These are phyloP conservation scores for Leccinum subrobustum DNA, from an alignment of 1,284 basidiomycete species.

Conservation along the genomic window DNA sequence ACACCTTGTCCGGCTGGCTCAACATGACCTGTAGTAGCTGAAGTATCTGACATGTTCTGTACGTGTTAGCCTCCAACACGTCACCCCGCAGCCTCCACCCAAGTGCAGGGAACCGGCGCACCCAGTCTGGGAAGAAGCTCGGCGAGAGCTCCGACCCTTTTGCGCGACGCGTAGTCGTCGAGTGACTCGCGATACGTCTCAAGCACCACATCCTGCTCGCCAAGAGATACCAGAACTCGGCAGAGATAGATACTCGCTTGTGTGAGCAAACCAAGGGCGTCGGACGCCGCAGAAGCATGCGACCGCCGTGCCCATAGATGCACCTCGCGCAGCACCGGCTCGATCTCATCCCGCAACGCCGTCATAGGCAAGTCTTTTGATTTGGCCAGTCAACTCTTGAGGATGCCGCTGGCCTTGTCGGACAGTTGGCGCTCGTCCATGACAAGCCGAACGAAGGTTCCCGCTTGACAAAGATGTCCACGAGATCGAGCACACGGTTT, in stretches of 20 bases:
- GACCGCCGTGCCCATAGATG: constrained; percentile 75
- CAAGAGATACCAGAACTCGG: constrained; percentile 51
- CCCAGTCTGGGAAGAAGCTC: constrained; percentile 78
- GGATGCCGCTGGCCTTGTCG: constrained; percentile 80
- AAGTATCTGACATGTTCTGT: constrained; percentile 74
- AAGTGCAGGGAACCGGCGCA: constrained; percentile 62
- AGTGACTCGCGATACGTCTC: constrained; percentile 69
- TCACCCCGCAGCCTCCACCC: constrained; percentile 70
- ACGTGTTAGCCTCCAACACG: constrained; percentile 66
- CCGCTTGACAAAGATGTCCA: constrained; percentile 81
- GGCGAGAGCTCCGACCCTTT: constrained; percentile 74
- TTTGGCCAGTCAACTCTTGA: constrained; percentile 75
- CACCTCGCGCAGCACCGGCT: constrained; percentile 59
- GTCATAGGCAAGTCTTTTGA: constrained; percentile 63
- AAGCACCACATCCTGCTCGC: constrained; percentile 45
- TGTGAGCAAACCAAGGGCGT: constrained; percentile 64
- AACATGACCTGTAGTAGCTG: constrained; percentile 70
- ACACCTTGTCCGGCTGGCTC: constrained; percentile 44
- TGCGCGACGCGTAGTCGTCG: constrained; percentile 77
- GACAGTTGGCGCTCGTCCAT: constrained; percentile 82
- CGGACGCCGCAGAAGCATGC: constrained; percentile 61
- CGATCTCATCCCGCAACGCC: constrained; percentile 33
- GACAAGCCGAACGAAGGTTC: constrained; percentile 71
- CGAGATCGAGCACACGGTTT: constrained; percentile 89
- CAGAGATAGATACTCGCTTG: constrained; percentile 75